Base-by-base conservation (phyloP, 305 asterid genomes). In the Rubia tinctorum region DNA sequence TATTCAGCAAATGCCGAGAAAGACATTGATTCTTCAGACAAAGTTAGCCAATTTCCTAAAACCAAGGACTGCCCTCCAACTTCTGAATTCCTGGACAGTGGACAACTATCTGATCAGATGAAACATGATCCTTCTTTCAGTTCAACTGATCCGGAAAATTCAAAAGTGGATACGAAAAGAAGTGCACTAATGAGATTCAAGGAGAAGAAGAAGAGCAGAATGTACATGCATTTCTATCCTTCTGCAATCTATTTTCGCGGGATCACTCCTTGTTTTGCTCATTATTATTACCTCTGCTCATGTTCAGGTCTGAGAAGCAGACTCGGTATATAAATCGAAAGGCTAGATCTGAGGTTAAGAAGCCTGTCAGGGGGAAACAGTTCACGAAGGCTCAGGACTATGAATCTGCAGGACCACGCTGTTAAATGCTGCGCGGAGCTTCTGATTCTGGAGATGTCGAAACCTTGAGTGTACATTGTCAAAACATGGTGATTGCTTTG, bases 281-380 rank as follows among this genome's bases (percentile, higher is more conserved):
- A 23, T 70, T 0, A 17, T 56, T 20, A 11, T 7, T 51, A 18
- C 60, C 37, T 5, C 27, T 69, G 30, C 34, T 69, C 73, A n/a
- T 10, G 11, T 37, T 71, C 40, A 91, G 92, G 87, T 78, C 75
- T 66, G 92, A 82, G 75, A 85, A 76, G 79, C 87, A 84, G 80
- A 80, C 80, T 30, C 74, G 69, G 30, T 72, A 74, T 73, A 73
- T 82, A 12, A 67, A 84, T 71, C 82, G 79, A 17, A 83, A 78
- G 78, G 73, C 84, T 43, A 84, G 79, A 75, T 65, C 84, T 6
- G 86, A 73, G 53, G 73, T 79, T 74, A 79, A 78, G 82, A 88
- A 80, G 82, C 76, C 67, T 43, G 77, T 71, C 37, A 84, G 70
- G 72, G 81, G 58, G 8, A 51, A 77, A 30, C 77, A 72, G 34